Evolutionary conservation across 495 filamentous ascomycete genomes (phyloP).

Genomic region (Xylaria bambusicola): DNA sequence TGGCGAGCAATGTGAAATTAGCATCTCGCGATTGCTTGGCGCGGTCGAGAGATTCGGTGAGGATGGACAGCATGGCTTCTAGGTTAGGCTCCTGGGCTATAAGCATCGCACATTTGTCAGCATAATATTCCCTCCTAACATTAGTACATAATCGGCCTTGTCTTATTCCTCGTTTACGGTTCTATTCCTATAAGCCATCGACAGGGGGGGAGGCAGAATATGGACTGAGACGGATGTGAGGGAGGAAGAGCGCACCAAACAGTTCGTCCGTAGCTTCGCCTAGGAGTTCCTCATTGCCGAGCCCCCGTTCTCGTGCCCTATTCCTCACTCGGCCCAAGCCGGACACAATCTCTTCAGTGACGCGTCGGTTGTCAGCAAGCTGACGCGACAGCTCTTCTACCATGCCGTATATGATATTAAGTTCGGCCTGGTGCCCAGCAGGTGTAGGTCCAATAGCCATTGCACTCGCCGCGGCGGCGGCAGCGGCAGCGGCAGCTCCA

Average conservation of each 20-base stretch:
- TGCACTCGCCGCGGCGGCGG: slow-evolving; percentile 49
- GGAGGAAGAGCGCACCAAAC: slow-evolving; percentile 39
- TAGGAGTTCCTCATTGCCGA: slow-evolving; percentile 55
- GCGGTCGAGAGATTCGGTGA: slow-evolving; percentile 55
- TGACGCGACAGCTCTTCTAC: slow-evolving; percentile 78
- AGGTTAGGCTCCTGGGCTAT: slow-evolving; percentile 53
- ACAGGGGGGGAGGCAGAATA: not conserved
- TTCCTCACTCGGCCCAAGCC: slow-evolving; percentile 58
- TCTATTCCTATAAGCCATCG: not conserved
- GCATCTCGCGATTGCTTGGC: slow-evolving; percentile 51
- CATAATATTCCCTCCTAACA: not conserved
- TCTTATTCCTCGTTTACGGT: not conserved
- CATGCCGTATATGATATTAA: slow-evolving; percentile 81
- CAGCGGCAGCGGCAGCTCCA: slow-evolving; percentile 50
- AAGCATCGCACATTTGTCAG: slow-evolving; percentile 11
- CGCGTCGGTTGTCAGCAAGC: slow-evolving; percentile 74
- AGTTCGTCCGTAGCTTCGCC: slow-evolving; percentile 49
- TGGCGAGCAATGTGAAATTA: slow-evolving; percentile 52
- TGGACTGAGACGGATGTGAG: not conserved
- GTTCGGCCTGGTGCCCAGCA: slow-evolving; percentile 83
- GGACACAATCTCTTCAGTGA: slow-evolving; percentile 71
- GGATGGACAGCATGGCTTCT: slow-evolving; percentile 52
- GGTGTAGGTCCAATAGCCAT: slow-evolving; percentile 58
- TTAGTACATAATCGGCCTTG: not conserved
- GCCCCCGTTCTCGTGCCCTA: slow-evolving; percentile 45